Conservation (phyloP, 2,329 filamentous ascomycete genomes). For the Cadophora sp. region DNA sequence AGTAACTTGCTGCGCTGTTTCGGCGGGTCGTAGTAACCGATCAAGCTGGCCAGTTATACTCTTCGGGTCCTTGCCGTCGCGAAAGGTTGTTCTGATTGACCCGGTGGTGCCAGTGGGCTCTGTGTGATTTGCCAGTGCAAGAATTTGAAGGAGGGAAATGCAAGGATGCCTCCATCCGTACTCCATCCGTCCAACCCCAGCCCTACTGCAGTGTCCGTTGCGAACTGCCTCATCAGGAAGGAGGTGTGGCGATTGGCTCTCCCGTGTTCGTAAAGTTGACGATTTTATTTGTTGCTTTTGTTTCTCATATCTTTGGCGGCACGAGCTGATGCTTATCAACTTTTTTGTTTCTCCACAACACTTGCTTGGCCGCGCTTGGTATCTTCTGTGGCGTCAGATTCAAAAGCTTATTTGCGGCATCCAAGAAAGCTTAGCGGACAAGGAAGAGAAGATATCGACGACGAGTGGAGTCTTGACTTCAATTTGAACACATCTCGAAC, state of each 20-base stretch:
- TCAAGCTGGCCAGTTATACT: too few species aligned
- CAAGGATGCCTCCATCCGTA: not conserved
- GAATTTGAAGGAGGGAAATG: not conserved
- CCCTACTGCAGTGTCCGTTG: not conserved
- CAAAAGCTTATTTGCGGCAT: conserved; percentile 2
- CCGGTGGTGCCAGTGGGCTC: not conserved
- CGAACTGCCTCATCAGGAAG: conserved; percentile 2
- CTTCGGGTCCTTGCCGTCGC: too few species aligned
- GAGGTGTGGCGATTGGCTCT: not conserved
- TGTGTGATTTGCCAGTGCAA: too few species aligned
- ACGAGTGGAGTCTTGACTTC: too few species aligned
- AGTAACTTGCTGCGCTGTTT: not conserved
- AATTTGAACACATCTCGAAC: not conserved
- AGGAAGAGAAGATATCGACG: too few species aligned
- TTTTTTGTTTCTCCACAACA: not conserved
- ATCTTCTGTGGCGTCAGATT: not conserved
- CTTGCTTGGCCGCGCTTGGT: not conserved
- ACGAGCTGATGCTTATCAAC: not conserved
- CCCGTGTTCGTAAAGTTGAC: not conserved
- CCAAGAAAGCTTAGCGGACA: not conserved
- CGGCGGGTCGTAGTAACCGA: too few species aligned
- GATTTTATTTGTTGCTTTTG: not conserved
- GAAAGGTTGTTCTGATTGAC: not conserved
- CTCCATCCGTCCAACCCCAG: too few species aligned
- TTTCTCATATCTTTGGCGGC: not conserved